A percentile compares a stretch with the other conserved stretches of the same genome.
Evolutionary conservation across 176 grass and related monocot genomes (phyloP).

Genomic region (Carex scoparia): DNA sequence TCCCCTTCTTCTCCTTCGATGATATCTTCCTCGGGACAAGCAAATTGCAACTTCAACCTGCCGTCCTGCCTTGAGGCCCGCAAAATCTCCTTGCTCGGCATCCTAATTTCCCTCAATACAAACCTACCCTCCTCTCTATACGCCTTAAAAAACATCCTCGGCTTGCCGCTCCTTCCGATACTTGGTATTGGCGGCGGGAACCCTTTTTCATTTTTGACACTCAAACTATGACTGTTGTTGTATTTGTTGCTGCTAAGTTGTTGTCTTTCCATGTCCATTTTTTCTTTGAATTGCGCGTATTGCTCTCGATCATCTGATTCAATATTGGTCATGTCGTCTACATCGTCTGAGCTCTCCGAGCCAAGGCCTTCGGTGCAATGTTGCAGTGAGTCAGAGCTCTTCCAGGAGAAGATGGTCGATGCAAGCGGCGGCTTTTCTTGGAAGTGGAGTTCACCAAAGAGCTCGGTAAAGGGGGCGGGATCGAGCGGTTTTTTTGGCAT

Average conservation of each 20-base stretch:
- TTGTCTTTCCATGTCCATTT: background rate
- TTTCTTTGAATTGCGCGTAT: background rate
- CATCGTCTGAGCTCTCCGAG: conserved; percentile 70
- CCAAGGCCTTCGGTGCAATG: conserved; percentile 86
- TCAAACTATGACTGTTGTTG: background rate
- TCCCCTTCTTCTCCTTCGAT: background rate
- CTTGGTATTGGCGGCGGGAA: conserved; percentile 75
- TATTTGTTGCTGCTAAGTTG: background rate
- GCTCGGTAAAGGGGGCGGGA: conserved; percentile 66
- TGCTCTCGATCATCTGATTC: conserved; percentile 18
- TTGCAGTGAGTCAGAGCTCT: conserved; percentile 38
- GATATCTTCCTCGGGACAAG: conserved; percentile 11
- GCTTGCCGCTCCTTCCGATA: conserved; percentile 54
- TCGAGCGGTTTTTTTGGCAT: conserved; percentile 49
- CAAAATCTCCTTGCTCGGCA: conserved; percentile 58
- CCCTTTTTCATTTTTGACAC: background rate
- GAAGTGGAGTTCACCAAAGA: conserved; percentile 95
- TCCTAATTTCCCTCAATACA: conserved; percentile 60
- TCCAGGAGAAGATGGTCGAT: conserved; percentile 42
- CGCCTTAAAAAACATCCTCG: conserved; percentile 52
- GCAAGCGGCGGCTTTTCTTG: conserved; percentile 43
- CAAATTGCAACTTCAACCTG: conserved; percentile 56
- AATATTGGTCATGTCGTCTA: conserved; percentile 48
- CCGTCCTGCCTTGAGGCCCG: conserved; percentile 57
- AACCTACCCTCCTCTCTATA: conserved; percentile 49